Evolutionary conservation across 441 rosid genomes (phyloP).

Genomic region (Gossypium lobatum): DNA sequence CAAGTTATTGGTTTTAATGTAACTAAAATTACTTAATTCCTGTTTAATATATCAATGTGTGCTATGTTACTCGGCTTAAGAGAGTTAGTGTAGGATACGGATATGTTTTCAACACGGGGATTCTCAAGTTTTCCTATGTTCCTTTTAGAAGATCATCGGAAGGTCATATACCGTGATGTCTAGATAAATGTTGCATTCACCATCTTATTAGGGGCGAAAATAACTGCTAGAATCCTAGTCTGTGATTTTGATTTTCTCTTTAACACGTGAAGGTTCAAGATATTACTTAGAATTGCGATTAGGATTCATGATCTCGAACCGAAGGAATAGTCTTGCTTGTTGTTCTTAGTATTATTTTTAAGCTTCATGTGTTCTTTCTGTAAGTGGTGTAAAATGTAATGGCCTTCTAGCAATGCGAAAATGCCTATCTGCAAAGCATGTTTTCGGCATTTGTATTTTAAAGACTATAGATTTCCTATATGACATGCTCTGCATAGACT

Average conservation of each 20-base stretch:
- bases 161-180: no score
- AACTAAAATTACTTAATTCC: neutral
- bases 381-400: neutral
- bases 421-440: neutral
- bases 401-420: neutral
- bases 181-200: no score
- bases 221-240: neutral
- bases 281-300: neutral
- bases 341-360: neutral
- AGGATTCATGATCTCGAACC: neutral
- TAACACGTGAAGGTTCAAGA: neutral
- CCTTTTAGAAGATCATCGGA: no score
- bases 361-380: neutral
- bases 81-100: no score
- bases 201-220: no score
- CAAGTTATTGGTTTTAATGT: neutral
- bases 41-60: neutral
- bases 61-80: no score
- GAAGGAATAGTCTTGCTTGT: neutral
- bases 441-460: neutral
- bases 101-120: no score
- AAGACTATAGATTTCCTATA: constrained; percentile 1
- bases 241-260: neutral
- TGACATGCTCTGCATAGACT: neutral
- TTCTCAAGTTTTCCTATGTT: no score